phyloP scores from a whole-genome alignment of 345 rosid species.

The Euphorbia peplus region DNA sequence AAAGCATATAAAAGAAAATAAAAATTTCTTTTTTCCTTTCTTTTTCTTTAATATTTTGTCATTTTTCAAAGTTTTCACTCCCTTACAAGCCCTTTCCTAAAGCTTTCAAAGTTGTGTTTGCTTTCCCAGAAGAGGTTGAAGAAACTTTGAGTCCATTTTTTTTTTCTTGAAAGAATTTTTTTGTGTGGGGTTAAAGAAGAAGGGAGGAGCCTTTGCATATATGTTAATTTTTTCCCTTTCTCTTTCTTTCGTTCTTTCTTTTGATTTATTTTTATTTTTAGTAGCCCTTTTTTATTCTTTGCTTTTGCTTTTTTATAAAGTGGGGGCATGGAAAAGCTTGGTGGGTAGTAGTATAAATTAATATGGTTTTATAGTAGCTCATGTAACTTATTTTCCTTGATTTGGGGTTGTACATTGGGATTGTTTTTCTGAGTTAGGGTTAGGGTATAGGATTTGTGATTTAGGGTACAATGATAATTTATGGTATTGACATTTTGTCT shows the following conservation, averaged over 20 bases:
- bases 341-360: slow-evolving; percentile 21
- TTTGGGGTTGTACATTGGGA: slow-evolving; percentile 16
- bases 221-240: slow-evolving; percentile 22
- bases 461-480: neutral
- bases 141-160: slow-evolving; percentile 35
- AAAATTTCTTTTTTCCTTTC: neutral
- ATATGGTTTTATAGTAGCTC: neutral
- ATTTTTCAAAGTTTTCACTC: slow-evolving; percentile 41
- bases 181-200: slow-evolving; percentile 33
- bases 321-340: slow-evolving; percentile 31
- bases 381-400: slow-evolving; percentile 16
- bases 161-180: slow-evolving; percentile 26
- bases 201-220: slow-evolving; percentile 29
- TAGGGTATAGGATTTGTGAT: slow-evolving; percentile 12
- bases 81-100: slow-evolving; percentile 39
- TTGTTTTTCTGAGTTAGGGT: slow-evolving; percentile 13
- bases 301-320: slow-evolving; percentile 53
- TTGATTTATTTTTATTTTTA: slow-evolving; percentile 12
- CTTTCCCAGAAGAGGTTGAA: slow-evolving; percentile 47
- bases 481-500: neutral
- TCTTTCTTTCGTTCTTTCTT: slow-evolving; percentile 18
- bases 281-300: slow-evolving; percentile 30
- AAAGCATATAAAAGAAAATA: neutral
- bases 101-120: slow-evolving; percentile 33
- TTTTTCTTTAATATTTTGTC: slow-evolving; percentile 31